Conservation (phyloP, 1,284 basidiomycete genomes). For the Meripilus lineatus region DNA sequence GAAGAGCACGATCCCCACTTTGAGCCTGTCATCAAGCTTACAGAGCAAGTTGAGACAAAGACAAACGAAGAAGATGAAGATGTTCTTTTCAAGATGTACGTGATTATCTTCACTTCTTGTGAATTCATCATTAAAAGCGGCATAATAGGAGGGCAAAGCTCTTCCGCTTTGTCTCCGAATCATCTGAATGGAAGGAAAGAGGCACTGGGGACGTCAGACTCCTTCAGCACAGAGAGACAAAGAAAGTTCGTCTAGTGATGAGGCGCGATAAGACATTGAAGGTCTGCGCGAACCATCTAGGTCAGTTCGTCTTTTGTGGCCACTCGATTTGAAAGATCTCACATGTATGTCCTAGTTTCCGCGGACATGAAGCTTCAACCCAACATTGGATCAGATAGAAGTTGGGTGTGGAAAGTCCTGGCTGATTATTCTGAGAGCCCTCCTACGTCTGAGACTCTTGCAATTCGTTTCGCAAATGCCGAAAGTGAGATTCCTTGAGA, state of each 20-base stretch:
- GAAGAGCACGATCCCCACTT: constrained; percentile 90
- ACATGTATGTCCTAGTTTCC: constrained; percentile 52
- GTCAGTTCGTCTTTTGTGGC: constrained; percentile 48
- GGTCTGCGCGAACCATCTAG: constrained; percentile 97
- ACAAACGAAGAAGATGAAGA: constrained; percentile 96
- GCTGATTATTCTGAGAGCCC: constrained; percentile 93
- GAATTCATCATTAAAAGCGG: constrained; percentile 9
- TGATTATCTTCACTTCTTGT: constrained; percentile 22
- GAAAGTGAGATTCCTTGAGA: constrained; percentile 69
- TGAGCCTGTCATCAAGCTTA: constrained; percentile 96
- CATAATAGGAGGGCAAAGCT: constrained; percentile 89
- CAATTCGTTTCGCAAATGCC: constrained; percentile 96
- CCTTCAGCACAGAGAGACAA: constrained; percentile 82
- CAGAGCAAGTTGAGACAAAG: constrained; percentile 93
- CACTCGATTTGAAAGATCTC: not conserved
- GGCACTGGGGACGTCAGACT: constrained; percentile 92
- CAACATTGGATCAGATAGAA: constrained; percentile 98
- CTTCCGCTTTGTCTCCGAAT: constrained; percentile 86
- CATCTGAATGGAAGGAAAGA: constrained; percentile 95
- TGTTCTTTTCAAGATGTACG: constrained; percentile 94
- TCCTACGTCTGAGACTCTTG: constrained; percentile 89
- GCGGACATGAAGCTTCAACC: constrained; percentile 93
- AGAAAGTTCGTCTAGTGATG: constrained; percentile 97
- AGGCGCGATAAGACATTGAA: constrained; percentile 99
- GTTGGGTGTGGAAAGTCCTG: constrained; percentile 98